These are phyloP conservation scores for Immersiella caudata DNA, from an alignment of 495 filamentous ascomycete species.

Conservation along the genomic window DNA sequence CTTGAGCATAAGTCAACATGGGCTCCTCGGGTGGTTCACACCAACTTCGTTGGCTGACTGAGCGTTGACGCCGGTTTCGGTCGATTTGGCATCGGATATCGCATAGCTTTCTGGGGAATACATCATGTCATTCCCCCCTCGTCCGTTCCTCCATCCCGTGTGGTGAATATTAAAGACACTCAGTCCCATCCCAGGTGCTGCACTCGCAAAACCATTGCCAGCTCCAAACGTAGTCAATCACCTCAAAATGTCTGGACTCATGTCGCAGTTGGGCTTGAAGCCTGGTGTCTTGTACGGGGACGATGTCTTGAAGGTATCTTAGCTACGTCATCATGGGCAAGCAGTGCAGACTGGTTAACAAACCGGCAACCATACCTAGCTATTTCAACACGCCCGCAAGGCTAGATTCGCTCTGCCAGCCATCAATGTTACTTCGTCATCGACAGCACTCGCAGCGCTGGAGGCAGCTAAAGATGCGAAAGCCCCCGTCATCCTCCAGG, in stretches of 20 bases:
- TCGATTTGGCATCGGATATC: not conserved
- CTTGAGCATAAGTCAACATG: not conserved
- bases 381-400: not conserved
- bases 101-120: not conserved
- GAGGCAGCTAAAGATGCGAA: conserved; percentile 92
- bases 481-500: conserved; percentile 69
- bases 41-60: not conserved
- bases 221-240: not conserved
- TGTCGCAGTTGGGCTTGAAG: not conserved
- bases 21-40: not conserved
- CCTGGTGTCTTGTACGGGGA: not conserved
- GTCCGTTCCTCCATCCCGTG: not conserved
- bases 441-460: conserved; percentile 78
- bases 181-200: not conserved
- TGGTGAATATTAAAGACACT: not conserved
- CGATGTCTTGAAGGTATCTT: conserved; percentile 1
- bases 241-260: not conserved
- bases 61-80: not conserved
- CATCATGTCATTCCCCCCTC: not conserved
- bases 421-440: not conserved
- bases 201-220: not conserved
- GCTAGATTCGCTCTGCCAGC: not conserved
- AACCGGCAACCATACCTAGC: not conserved
- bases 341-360: not conserved
- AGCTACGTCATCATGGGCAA: not conserved